phyloP scores from a whole-genome alignment of 306 rosid species.

The Vigna hirtella region DNA sequence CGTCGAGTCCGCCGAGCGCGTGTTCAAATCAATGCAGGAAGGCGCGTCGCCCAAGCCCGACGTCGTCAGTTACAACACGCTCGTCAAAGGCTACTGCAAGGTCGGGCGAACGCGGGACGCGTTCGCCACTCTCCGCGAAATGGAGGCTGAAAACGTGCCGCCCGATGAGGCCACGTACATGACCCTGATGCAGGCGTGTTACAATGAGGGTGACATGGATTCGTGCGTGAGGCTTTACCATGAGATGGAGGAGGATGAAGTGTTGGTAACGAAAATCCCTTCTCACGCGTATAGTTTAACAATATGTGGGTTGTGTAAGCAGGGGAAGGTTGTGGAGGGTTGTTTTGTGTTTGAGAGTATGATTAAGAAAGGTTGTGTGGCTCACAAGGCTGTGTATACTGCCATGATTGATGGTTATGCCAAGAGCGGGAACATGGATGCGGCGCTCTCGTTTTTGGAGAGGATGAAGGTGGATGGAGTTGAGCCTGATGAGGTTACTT shows the following conservation, averaged over 20 bases:
- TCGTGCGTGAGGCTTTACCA: constrained; percentile 78
- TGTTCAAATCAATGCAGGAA: constrained; percentile 69
- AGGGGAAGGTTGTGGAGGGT: constrained; percentile 71
- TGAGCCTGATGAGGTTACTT: constrained; percentile 83
- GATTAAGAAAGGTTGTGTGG: constrained; percentile 62
- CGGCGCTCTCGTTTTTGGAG: constrained; percentile 71
- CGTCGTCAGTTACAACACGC: constrained; percentile 70
- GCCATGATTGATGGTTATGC: constrained; percentile 77
- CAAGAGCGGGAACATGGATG: constrained; percentile 65
- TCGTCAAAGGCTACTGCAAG: constrained; percentile 83
- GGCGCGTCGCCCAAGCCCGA: constrained; percentile 64
- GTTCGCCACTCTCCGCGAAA: constrained; percentile 57
- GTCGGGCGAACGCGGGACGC: constrained; percentile 65
- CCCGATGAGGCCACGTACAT: constrained; percentile 83
- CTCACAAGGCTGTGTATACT: constrained; percentile 78
- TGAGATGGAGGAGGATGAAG: constrained; percentile 84
- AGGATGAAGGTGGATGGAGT: constrained; percentile 71
- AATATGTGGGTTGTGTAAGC: constrained; percentile 73
- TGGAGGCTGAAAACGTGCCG: constrained; percentile 64
- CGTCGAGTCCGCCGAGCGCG: constrained; percentile 74
- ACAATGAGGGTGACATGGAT: constrained; percentile 66
- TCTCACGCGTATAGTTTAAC: constrained; percentile 73
- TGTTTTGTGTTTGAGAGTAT: constrained; percentile 66
- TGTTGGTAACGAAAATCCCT: constrained; percentile 56
- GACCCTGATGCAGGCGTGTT: constrained; percentile 79